Evolutionary conservation across 2,329 filamentous ascomycete species (phyloP).

Genomic region (Colletotrichum destructivum): DNA sequence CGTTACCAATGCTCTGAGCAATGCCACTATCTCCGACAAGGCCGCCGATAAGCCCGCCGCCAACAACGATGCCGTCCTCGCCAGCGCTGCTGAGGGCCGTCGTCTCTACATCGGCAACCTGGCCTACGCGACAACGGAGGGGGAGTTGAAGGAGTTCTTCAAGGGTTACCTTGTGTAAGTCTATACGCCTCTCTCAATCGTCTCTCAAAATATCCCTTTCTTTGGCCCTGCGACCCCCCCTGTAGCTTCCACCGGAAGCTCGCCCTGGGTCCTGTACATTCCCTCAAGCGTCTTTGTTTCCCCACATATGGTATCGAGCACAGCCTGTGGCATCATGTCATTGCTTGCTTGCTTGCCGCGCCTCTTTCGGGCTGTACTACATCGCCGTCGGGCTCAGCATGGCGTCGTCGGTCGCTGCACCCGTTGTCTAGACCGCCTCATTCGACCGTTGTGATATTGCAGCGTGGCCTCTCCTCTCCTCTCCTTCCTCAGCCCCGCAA

Average conservation of each 20-base stretch:
- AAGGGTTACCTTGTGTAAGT: slow-evolving; percentile 99
- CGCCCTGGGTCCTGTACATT: slow-evolving; percentile 11
- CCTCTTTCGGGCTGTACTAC: background rate
- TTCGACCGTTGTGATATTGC: slow-evolving; percentile 29
- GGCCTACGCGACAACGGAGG: slow-evolving; percentile 99
- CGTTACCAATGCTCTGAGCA: slow-evolving; percentile 81
- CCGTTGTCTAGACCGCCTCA: slow-evolving; percentile 31
- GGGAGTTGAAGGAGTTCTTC: slow-evolving; percentile 99
- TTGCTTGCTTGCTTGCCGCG: slow-evolving; percentile 1
- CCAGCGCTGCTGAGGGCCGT: slow-evolving; percentile 98
- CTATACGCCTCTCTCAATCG: slow-evolving; percentile 16
- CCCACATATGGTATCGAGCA: slow-evolving; percentile 2
- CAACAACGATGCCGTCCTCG: slow-evolving; percentile 91
- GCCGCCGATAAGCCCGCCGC: slow-evolving; percentile 63
- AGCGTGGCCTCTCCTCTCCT: slow-evolving; percentile 42
- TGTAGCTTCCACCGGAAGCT: slow-evolving; percentile 20
- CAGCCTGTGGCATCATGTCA: slow-evolving; percentile 1
- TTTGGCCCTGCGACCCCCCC: background rate
- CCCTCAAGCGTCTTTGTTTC: background rate
- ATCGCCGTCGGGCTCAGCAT: slow-evolving; percentile 13
- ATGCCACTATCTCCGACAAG: slow-evolving; percentile 77
- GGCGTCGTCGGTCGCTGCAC: background rate
- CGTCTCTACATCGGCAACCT: slow-evolving; percentile 99
- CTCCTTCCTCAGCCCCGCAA: slow-evolving; percentile 34
- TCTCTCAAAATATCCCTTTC: background rate